Evolutionary conservation across 441 rosid species (phyloP).

Genomic region (Isatis lusitanica): DNA sequence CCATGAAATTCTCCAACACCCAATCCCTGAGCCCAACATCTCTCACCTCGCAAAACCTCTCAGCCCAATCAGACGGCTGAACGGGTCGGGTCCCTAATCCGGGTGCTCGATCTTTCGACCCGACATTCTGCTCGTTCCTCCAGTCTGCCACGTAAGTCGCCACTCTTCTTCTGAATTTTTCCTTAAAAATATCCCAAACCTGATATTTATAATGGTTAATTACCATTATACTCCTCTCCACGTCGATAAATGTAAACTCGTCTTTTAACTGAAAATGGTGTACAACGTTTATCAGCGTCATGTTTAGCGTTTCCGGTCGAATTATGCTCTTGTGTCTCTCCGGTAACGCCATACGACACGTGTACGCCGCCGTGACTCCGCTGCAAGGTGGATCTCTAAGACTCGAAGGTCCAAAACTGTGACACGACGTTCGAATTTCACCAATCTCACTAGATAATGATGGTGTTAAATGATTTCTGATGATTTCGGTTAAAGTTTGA

Average conservation of each 20-base stretch:
- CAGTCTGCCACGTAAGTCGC: constrained; percentile 84
- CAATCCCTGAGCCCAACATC: constrained; percentile 64
- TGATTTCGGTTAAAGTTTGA: constrained; percentile 35
- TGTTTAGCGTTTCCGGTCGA: constrained; percentile 63
- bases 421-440: constrained; percentile 59
- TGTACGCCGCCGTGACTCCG: constrained; percentile 61
- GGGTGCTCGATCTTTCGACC: constrained; percentile 80
- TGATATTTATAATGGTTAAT: constrained; percentile 83
- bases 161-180: constrained; percentile 75
- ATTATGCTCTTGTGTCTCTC: constrained; percentile 89
- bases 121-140: constrained; percentile 59
- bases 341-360: constrained; percentile 49
- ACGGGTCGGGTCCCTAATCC: constrained; percentile 72
- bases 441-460: constrained; percentile 29
- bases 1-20: constrained; percentile 45
- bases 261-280: constrained; percentile 71
- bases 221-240: constrained; percentile 46
- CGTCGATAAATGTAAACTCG: constrained; percentile 44
- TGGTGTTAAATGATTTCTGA: constrained; percentile 31
- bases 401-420: constrained; percentile 77
- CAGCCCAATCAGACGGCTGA: constrained; percentile 75
- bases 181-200: constrained; percentile 85
- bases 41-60: constrained; percentile 64
- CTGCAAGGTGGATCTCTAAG: constrained; percentile 39
- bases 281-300: constrained; percentile 65